Base-by-base conservation (phyloP, 1,284 basidiomycete genomes). In the Malassezia sympodialis region DNA sequence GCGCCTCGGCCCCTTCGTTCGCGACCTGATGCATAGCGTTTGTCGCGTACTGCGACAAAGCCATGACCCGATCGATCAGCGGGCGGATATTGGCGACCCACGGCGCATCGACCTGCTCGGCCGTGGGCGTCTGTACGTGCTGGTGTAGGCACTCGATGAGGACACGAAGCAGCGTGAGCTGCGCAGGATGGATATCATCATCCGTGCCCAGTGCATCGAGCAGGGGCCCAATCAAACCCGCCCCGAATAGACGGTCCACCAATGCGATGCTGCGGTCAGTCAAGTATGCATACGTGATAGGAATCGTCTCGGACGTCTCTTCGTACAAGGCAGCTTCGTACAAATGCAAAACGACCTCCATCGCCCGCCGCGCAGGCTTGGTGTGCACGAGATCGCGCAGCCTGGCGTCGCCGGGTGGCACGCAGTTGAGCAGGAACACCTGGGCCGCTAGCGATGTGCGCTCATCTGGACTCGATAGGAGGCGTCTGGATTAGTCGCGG, bases 381-480 rank as follows among this genome's bases (percentile, higher is more conserved):
- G 21, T 47, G 8, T 47, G 19, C n/a, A 49, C 49, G 19, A 57
- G 31, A 14, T 44, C 30, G 24, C 7, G 37, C 27, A 39, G 31
- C 43, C 14, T 41, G 11, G 34, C 26, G 6, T 49, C 37, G 30
- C n/a, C 17, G n/a, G 21, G 30, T 28, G 12, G 12, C 35, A 49
- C 10, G 37, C 24, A 37, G 31, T 57, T 51, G 28, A 57, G 47
- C n/a, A 57, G 8, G 15, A 51, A 41, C 5, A 57, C 55, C 10
- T 39, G 35, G 15, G 50, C 44, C 4, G 55, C 55, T 4, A 57
- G 45, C 17, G 26, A 31, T 8, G 55, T 57, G 26, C 40, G 49
- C 12, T 31, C 30, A 28, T 57, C 55, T 10, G 42, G 11, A 28
- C 55, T 57, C 19, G 55, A 7, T 12, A 57, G 41, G 12, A 57